Percentiles rank a stretch among this genome's conserved stretches.
Conservation (phyloP, 345 rosid species). For the Corchorus capsularis region DNA sequence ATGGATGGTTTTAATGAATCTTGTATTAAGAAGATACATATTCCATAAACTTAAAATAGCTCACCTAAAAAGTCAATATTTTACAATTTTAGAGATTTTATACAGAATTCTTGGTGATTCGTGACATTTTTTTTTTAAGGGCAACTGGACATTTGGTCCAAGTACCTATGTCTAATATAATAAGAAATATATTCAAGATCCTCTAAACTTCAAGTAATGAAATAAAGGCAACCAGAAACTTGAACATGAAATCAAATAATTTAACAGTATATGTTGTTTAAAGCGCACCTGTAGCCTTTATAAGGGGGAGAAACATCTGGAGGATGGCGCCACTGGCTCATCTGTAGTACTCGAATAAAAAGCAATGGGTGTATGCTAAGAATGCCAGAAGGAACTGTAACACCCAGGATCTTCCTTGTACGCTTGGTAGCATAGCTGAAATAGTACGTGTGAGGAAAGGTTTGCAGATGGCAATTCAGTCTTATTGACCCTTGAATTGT, state of each 20-base stretch:
- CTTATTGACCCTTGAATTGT: slow-evolving; percentile 80
- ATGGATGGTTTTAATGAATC: no score
- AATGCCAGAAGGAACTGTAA: slow-evolving; percentile 78
- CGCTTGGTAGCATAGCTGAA: slow-evolving; percentile 94
- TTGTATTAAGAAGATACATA: no score
- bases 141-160: not conserved
- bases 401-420: slow-evolving; percentile 59
- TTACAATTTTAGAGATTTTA: slow-evolving; percentile 4
- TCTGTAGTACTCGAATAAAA: slow-evolving; percentile 80
- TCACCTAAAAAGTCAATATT: not conserved
- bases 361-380: slow-evolving; percentile 82
- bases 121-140: not conserved
- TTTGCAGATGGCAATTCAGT: slow-evolving; percentile 57
- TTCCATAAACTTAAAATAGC: no score
- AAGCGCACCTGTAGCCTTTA: slow-evolving; percentile 79
- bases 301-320: slow-evolving; percentile 67
- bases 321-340: slow-evolving; percentile 82
- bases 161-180: not conserved
- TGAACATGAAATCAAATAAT: not conserved
- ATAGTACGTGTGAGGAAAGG: slow-evolving; percentile 79
- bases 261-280: not conserved
- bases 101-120: not conserved
- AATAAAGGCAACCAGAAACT: not conserved
- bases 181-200: not conserved
- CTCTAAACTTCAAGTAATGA: not conserved